Percentiles rank a stretch among this genome's conserved stretches.
Evolutionary conservation across 169 alveolate species (phyloP).

Genomic region (Theileria luwenshuni): DNA sequence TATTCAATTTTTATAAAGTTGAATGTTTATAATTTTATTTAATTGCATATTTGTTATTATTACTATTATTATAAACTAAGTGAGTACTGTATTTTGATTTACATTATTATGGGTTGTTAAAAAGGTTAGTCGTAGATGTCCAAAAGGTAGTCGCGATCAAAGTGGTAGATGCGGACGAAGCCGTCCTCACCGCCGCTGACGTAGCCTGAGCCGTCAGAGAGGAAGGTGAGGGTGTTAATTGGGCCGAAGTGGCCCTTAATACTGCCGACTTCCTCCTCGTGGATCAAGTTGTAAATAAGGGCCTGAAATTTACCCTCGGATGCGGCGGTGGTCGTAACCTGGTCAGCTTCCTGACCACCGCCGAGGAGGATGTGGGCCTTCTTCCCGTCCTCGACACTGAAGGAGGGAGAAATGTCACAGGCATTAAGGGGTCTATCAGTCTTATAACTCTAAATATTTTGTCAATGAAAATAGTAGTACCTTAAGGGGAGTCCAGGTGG

Average conservation of each 20-base stretch:
- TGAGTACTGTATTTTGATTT: too few relatives aligned
- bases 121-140: slow-evolving; percentile 74
- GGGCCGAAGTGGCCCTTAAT: slow-evolving; percentile 96
- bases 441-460: slow-evolving; percentile 71
- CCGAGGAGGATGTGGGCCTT: slow-evolving; percentile 85
- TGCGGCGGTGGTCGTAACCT: slow-evolving; percentile 87
- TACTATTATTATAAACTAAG: too few relatives aligned
- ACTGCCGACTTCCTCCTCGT: slow-evolving; percentile 90
- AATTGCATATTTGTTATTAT: too few relatives aligned
- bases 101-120: too few relatives aligned
- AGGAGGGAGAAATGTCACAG: slow-evolving; percentile 85
- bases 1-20: neutral
- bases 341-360: slow-evolving; percentile 90
- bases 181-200: slow-evolving; percentile 96
- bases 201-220: slow-evolving; percentile 91
- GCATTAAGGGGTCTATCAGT: slow-evolving; percentile 88
- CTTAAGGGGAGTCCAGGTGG: slow-evolving; percentile 76
- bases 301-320: slow-evolving; percentile 95
- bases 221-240: slow-evolving; percentile 88
- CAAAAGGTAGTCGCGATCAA: slow-evolving; percentile 88
- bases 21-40: too few relatives aligned
- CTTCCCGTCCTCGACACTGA: slow-evolving; percentile 68
- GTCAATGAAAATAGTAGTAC: slow-evolving; percentile 31
- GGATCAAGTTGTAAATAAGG: slow-evolving; percentile 86
- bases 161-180: slow-evolving; percentile 89